These are phyloP conservation scores for Pontederia paniculata DNA, from an alignment of 176 grass and related monocot species.

Conservation along the genomic window DNA sequence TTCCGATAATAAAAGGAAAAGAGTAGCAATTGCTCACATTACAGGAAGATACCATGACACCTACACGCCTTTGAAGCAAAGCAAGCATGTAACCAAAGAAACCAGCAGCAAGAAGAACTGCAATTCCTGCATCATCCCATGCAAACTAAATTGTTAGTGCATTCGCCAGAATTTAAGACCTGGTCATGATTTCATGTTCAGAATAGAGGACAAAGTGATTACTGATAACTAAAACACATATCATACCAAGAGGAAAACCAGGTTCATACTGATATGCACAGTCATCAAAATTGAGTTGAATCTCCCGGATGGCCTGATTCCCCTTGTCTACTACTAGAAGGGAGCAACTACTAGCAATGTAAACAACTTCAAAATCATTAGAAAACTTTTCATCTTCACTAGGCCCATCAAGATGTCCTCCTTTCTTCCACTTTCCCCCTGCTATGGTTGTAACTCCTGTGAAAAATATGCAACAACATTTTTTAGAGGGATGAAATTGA, in stretches of 20 bases:
- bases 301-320: conserved; percentile 87
- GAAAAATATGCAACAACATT: conserved; percentile 17
- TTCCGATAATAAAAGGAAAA: background rate
- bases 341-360: conserved; percentile 84
- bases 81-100: conserved; percentile 94
- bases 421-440: conserved; percentile 74
- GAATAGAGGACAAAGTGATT: conserved; percentile 10
- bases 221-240: background rate
- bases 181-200: conserved; percentile 8
- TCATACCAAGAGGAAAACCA: conserved; percentile 66
- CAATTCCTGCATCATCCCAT: conserved; percentile 33
- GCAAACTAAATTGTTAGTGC: background rate
- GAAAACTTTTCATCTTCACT: conserved; percentile 92
- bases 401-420: conserved; percentile 73
- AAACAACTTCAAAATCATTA: conserved; percentile 91
- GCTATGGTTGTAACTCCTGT: conserved; percentile 95
- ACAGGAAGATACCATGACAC: conserved; percentile 42
- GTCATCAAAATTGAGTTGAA: conserved; percentile 77
- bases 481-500: background rate
- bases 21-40: conserved; percentile 31
- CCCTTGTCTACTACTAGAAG: conserved; percentile 91
- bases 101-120: conserved; percentile 52
- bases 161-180: background rate
- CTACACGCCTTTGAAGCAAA: conserved; percentile 50
- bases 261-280: conserved; percentile 77